Evolutionary conservation across 2,329 filamentous ascomycete genomes (phyloP).

Genomic region (Penicillium brasilianum): DNA sequence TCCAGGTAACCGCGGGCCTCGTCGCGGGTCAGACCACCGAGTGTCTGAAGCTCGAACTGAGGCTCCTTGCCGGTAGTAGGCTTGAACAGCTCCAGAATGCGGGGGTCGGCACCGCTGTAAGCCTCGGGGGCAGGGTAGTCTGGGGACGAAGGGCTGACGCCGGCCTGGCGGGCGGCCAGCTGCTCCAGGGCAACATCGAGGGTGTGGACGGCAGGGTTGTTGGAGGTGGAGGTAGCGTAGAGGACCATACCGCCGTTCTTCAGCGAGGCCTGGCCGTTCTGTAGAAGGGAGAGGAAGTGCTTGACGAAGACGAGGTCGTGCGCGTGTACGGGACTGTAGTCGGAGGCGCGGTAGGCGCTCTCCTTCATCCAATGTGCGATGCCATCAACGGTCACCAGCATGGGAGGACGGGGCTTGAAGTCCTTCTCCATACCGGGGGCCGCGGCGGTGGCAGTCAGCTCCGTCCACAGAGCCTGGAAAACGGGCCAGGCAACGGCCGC

Average conservation of each 20-base stretch:
- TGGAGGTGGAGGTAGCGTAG: slow-evolving; percentile 74
- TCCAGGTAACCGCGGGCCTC: slow-evolving; percentile 85
- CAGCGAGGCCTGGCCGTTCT: slow-evolving; percentile 45
- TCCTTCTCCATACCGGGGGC: slow-evolving; percentile 50
- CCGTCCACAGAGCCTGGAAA: slow-evolving; percentile 79
- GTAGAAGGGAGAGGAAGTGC: slow-evolving; percentile 74
- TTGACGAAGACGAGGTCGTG: slow-evolving; percentile 80
- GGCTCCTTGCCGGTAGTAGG: slow-evolving; percentile 38
- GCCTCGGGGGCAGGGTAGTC: slow-evolving; percentile 56
- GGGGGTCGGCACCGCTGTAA: slow-evolving; percentile 58
- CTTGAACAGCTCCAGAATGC: slow-evolving; percentile 54
- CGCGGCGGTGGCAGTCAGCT: slow-evolving; percentile 65
- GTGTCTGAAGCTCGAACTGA: slow-evolving; percentile 55
- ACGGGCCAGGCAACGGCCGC: slow-evolving; percentile 78
- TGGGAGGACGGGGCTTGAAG: slow-evolving; percentile 59
- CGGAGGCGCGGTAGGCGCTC: slow-evolving; percentile 74
- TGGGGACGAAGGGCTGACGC: slow-evolving; percentile 42
- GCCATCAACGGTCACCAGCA: slow-evolving; percentile 79
- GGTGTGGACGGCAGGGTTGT: slow-evolving; percentile 66
- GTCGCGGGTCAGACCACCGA: slow-evolving; percentile 71
- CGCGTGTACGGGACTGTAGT: slow-evolving; percentile 77
- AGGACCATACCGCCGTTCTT: slow-evolving; percentile 80
- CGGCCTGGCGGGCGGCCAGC: slow-evolving; percentile 51
- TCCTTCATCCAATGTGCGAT: slow-evolving; percentile 80
- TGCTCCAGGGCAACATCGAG: slow-evolving; percentile 70